Conservation (phyloP, 805 yeast genomes). For the Pichia gijzeniarum region DNA sequence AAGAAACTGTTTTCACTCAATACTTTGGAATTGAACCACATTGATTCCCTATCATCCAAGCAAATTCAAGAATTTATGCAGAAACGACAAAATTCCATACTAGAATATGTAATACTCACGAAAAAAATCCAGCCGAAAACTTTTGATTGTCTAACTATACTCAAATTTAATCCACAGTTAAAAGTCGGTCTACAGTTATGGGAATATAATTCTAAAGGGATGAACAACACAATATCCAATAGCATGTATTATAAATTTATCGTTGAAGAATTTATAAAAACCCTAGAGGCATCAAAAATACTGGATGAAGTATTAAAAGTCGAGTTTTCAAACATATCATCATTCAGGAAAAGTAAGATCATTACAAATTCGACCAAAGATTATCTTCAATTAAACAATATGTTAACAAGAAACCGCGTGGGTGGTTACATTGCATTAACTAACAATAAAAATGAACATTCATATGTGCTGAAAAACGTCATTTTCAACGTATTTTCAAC, state of each 20-base stretch:
- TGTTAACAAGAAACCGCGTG: constrained; percentile 7
- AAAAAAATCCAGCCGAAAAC: not conserved
- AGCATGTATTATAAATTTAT: constrained; percentile 4
- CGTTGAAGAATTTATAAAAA: not conserved
- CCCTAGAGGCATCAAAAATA: not conserved
- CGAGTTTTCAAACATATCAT: constrained; percentile 10
- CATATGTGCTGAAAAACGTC: constrained; percentile 3
- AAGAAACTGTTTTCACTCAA: not conserved
- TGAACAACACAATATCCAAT: not conserved
- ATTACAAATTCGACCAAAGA: not conserved
- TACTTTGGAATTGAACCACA: not conserved
- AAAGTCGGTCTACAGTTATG: not conserved
- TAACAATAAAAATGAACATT: constrained; percentile 7
- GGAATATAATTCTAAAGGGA: constrained; percentile 1
- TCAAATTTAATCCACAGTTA: not conserved
- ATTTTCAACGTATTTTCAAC: constrained; percentile 1
- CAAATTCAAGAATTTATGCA: not conserved
- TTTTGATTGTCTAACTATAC: not conserved
- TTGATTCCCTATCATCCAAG: not conserved
- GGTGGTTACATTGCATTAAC: constrained; percentile 9
- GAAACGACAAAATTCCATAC: not conserved
- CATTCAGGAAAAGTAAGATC: constrained; percentile 3
- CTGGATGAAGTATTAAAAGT: constrained; percentile 4
- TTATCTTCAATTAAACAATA: not conserved
- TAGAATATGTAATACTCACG: not conserved